These are phyloP conservation scores for Spatholobus suberectus DNA, from an alignment of 306 rosid species.

Conservation along the genomic window DNA sequence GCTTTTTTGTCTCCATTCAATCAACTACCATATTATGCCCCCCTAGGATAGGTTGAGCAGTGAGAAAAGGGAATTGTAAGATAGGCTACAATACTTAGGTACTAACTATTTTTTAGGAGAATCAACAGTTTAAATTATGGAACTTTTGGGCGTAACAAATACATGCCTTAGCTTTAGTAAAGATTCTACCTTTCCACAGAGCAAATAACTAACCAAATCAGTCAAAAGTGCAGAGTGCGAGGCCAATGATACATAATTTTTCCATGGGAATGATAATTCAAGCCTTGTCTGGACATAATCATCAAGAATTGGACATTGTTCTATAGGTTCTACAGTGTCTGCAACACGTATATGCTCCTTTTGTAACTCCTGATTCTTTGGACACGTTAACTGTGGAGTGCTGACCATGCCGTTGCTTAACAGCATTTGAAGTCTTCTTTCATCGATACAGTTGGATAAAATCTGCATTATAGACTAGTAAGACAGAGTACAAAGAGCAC, in stretches of 20 bases:
- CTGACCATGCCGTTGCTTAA: constrained; percentile 56
- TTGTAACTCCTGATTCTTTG: constrained; percentile 54
- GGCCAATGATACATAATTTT: constrained; percentile 34
- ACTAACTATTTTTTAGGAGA: neutral
- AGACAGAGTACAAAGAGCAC: constrained; percentile 38
- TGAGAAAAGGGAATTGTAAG: constrained; percentile 10
- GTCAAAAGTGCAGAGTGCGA: constrained; percentile 42
- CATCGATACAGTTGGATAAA: constrained; percentile 65
- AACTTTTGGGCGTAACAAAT: constrained; percentile 31
- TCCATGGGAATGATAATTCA: constrained; percentile 47
- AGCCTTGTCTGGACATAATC: constrained; percentile 48
- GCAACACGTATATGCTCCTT: constrained; percentile 47
- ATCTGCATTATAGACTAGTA: constrained; percentile 61
- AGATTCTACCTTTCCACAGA: constrained; percentile 58
- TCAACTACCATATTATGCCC: constrained; percentile 13
- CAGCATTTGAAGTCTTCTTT: constrained; percentile 56
- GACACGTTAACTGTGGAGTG: constrained; percentile 54
- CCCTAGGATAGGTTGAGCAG: constrained; percentile 20
- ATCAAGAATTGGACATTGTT: constrained; percentile 66
- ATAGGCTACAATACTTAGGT: constrained; percentile 1
- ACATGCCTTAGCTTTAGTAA: constrained; percentile 27
- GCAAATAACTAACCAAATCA: constrained; percentile 47
- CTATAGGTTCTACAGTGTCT: constrained; percentile 52
- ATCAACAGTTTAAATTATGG: constrained; percentile 19
- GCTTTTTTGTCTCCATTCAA: constrained; percentile 31